Evolutionary conservation across 2,329 filamentous ascomycete genomes (phyloP), one percentile per base, ranked within the genome.

Genomic region (Thyridium curvatum): DNA sequence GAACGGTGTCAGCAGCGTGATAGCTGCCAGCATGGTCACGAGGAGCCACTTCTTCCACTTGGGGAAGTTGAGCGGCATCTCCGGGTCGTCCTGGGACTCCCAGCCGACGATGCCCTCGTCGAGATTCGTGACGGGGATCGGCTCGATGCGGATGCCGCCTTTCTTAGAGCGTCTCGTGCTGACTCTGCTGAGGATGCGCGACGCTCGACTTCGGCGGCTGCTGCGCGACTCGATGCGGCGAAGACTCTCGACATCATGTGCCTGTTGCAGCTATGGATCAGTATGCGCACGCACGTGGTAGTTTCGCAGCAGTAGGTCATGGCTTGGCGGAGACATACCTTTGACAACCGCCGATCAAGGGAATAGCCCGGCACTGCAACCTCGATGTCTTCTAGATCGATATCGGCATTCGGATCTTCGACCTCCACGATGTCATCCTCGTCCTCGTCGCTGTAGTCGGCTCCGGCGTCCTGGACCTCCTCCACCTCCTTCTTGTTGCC

Each of bases 1-100:
- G 18, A 84, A 74, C 0, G 80, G 78, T 0, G 79, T 81, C 51
- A 84, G 74, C 46, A 84, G 73, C 8, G 79, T 82, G 52, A 82
- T 82, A 44, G 64, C 60, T 1, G 77, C 70, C 15, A 84, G 68
- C 14, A 77, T 66, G 35, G 67, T 55, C 7, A 74, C 70, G 29
- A 74, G 68, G 14, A 69, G 54, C 77, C 78, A 82, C 60, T 82
- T 82, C 47, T 68, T 72, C 14, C 55, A 53, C 7, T 48, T 51
- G 2, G 68, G 46, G 61, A 81, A 80, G 54, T 82, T 81, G 47
- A 77, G 64, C 2, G 77, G 77, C 57, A 76, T 74, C 3, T 61
- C 58, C 0, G 74, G 74, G 50, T 82, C 77, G 39, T 72, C 66
- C 49, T 75, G 71, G 30, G 64, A 55, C 4, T 81, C 75, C 77